These are phyloP conservation scores for Dactylorhiza incarnata DNA, from an alignment of 106 monocot species.

Conservation along the genomic window DNA sequence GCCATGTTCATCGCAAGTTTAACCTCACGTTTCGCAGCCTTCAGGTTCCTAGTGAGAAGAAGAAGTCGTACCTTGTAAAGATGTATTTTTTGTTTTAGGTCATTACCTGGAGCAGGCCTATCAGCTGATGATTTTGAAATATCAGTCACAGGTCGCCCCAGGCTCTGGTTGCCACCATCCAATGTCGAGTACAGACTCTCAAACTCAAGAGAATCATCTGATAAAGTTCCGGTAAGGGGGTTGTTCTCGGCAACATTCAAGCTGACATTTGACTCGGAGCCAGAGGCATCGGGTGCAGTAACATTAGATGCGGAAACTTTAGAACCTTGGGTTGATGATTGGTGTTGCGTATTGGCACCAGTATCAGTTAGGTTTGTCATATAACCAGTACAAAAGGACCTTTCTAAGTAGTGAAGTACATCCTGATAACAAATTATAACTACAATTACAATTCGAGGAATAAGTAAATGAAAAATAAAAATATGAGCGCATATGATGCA, in stretches of 20 bases:
- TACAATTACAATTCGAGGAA: background rate
- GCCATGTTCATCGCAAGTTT: conserved; percentile 77
- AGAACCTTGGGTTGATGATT: conserved; percentile 25
- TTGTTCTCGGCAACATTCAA: conserved; percentile 33
- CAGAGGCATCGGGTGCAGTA: conserved; percentile 21
- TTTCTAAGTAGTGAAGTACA: conserved; percentile 34
- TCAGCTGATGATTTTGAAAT: conserved; percentile 24
- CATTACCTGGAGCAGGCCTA: conserved; percentile 21
- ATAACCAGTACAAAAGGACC: conserved; percentile 31
- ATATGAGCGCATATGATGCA: background rate
- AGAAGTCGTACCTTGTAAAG: conserved; percentile 68
- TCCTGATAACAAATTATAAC: conserved; percentile 16
- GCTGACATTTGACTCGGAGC: conserved; percentile 24
- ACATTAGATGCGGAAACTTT: conserved; percentile 11
- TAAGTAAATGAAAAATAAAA: background rate
- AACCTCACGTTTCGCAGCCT: conserved; percentile 78
- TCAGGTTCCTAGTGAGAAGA: conserved; percentile 66
- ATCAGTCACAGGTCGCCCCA: conserved; percentile 30
- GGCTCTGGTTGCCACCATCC: conserved; percentile 28
- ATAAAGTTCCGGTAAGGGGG: conserved; percentile 28
- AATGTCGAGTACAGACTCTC: conserved; percentile 68
- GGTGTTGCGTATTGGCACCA: conserved; percentile 25
- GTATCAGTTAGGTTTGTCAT: conserved; percentile 33
- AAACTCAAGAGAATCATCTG: conserved; percentile 67
- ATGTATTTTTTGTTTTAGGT: conserved; percentile 57